Evolutionary conservation across 352 stramenopile genomes (phyloP).

Genomic region (Phytophthora litchii): DNA sequence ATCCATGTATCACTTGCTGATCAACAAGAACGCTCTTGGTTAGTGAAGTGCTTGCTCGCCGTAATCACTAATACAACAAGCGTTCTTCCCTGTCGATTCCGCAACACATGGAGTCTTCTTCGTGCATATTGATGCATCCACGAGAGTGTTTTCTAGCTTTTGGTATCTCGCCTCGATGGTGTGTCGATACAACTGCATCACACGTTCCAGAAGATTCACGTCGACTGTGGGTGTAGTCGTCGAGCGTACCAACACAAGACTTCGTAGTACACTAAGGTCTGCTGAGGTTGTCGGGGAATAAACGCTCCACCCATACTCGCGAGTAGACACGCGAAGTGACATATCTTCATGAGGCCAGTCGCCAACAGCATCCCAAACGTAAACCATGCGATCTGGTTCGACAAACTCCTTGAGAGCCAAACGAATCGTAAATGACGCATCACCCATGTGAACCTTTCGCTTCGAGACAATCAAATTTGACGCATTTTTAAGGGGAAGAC

Average conservation of each 20-base stretch:
- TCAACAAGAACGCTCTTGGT: too few species aligned
- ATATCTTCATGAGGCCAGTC: constrained; percentile 14
- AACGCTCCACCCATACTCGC: constrained; percentile 19
- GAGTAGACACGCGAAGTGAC: constrained; percentile 12
- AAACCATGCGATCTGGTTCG: constrained; percentile 24
- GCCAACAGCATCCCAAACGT: constrained; percentile 25
- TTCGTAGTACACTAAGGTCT: constrained; percentile 13
- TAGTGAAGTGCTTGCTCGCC: too few species aligned
- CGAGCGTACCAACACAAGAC: constrained; percentile 18
- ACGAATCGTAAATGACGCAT: constrained; percentile 18
- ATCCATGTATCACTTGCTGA: too few species aligned
- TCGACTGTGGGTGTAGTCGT: constrained; percentile 3
- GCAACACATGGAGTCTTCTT: not conserved
- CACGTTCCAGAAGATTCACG: constrained; percentile 11
- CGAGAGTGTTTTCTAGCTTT: constrained; percentile 27
- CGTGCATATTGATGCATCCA: constrained; percentile 18
- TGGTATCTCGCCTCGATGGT: constrained; percentile 29
- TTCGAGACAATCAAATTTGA: constrained; percentile 27
- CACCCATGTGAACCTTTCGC: constrained; percentile 13
- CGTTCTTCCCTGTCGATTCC: not conserved
- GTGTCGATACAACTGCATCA: constrained; percentile 29
- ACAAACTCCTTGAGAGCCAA: constrained; percentile 23
- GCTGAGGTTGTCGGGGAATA: constrained; percentile 2
- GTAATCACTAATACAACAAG: too few species aligned
- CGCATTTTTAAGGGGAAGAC: constrained; percentile 14